phyloP scores from a whole-genome alignment of 345 rosid species.

The Eucalyptus curtisii region DNA sequence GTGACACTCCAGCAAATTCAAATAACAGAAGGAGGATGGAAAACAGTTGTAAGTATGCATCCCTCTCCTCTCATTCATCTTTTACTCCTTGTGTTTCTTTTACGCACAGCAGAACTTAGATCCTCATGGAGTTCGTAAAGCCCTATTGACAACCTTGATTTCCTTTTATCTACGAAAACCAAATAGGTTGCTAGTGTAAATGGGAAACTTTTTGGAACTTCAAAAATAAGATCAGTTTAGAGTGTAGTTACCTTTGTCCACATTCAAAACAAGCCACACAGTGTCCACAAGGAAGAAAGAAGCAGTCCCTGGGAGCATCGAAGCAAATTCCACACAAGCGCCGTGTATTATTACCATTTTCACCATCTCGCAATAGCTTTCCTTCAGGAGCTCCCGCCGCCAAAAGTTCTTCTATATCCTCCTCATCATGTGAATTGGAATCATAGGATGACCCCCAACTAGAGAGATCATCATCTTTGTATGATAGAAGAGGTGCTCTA shows the following conservation, averaged over 20 bases:
- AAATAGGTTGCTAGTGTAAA: background rate
- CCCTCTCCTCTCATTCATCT: background rate
- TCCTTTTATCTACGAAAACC: background rate
- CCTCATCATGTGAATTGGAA: constrained; percentile 59
- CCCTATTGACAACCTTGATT: background rate
- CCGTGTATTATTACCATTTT: constrained; percentile 52
- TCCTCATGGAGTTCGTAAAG: background rate
- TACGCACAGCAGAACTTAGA: background rate
- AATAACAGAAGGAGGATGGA: background rate
- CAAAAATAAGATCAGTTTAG: background rate
- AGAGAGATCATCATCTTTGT: constrained; percentile 80
- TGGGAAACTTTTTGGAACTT: background rate
- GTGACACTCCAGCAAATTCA: background rate
- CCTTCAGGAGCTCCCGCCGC: constrained; percentile 26
- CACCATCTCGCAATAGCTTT: constrained; percentile 32
- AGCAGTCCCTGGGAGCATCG: constrained; percentile 98
- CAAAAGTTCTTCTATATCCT: constrained; percentile 49
- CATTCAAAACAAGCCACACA: constrained; percentile 88
- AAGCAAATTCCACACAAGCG: constrained; percentile 97
- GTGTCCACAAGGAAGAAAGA: constrained; percentile 98
- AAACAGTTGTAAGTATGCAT: background rate
- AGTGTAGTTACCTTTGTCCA: constrained; percentile 60
- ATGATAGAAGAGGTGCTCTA: constrained; percentile 65
- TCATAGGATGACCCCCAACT: constrained; percentile 96
- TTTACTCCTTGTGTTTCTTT: background rate